Evolutionary conservation across 805 yeast genomes (phyloP).

Genomic region (Metschnikowia dekortorum): DNA sequence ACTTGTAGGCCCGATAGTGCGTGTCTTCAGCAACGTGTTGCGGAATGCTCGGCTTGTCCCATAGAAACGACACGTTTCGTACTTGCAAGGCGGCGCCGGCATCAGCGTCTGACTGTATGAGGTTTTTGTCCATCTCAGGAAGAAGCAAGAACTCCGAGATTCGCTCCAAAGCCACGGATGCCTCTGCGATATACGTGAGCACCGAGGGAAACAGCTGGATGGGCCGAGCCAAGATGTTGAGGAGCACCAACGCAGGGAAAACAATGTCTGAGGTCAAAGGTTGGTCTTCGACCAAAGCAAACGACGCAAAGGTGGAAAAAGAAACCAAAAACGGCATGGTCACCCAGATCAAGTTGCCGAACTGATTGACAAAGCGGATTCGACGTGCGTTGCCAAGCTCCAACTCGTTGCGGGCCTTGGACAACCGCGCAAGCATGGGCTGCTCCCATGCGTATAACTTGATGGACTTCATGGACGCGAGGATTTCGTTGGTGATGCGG

Average conservation of each 20-base stretch:
- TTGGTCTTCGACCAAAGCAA: constrained; percentile 37
- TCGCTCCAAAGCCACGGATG: constrained; percentile 55
- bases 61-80: constrained; percentile 12
- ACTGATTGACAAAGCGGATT: constrained; percentile 25
- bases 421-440: constrained; percentile 20
- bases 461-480: constrained; percentile 22
- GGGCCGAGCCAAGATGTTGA: constrained; percentile 55
- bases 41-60: constrained; percentile 8
- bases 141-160: constrained; percentile 41
- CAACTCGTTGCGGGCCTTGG: constrained; percentile 19
- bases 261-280: constrained; percentile 66
- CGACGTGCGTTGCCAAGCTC: constrained; percentile 17
- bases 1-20: constrained; percentile 24
- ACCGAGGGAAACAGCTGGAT: constrained; percentile 55
- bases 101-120: constrained; percentile 5
- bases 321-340: constrained; percentile 64
- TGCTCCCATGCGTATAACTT: constrained; percentile 26
- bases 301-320: constrained; percentile 55
- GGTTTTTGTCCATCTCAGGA: constrained; percentile 16
- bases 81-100: constrained; percentile 3
- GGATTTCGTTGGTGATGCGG: constrained; percentile 21
- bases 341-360: constrained; percentile 57
- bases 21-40: constrained; percentile 5
- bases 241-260: constrained; percentile 62
- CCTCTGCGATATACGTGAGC: constrained; percentile 54